phyloP scores from a whole-genome alignment of 2,329 filamentous ascomycete species.

The Aspergillus aculeatinus region DNA sequence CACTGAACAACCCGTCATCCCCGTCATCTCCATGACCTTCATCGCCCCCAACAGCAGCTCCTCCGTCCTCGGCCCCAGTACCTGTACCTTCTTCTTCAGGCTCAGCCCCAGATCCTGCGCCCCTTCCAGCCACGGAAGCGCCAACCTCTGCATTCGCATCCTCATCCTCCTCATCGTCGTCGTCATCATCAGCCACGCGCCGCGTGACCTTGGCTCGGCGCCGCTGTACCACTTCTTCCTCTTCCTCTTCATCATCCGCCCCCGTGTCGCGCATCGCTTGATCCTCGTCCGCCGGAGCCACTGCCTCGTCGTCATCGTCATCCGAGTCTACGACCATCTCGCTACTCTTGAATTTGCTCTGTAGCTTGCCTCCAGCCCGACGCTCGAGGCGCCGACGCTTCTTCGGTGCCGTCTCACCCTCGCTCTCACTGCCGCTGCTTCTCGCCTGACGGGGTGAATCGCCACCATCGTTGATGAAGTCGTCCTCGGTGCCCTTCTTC shows the following conservation, averaged over 20 bases:
- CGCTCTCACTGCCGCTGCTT: conserved; percentile 36
- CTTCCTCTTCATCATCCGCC: conserved; percentile 30
- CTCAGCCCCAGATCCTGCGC: not conserved
- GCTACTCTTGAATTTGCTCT: conserved; percentile 76
- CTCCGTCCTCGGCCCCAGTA: conserved; percentile 15
- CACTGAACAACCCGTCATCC: conserved; percentile 41
- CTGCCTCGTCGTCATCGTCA: conserved; percentile 47
- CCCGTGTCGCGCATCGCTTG: conserved; percentile 28
- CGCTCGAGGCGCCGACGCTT: conserved; percentile 62
- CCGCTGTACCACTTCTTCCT: conserved; percentile 31
- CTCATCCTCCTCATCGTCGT: conserved; percentile 50
- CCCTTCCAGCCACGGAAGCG: conserved; percentile 18
- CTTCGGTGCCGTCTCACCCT: conserved; percentile 45
- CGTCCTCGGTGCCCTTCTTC: conserved; percentile 55
- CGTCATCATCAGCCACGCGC: conserved; percentile 41
- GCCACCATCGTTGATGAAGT: conserved; percentile 31
- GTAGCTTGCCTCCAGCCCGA: conserved; percentile 45
- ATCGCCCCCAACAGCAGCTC: conserved; percentile 16
- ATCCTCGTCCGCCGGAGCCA: conserved; percentile 30
- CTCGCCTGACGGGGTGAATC: conserved; percentile 27
- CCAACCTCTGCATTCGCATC: conserved; percentile 39
- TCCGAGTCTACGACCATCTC: conserved; percentile 81
- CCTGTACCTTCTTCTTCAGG: conserved; percentile 1
- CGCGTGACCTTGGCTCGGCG: conserved; percentile 34
- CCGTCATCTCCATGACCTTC: conserved; percentile 25